A percentile compares a stretch with the other conserved stretches of the same genome.
These are phyloP conservation scores for Fusarium aywerte DNA, from an alignment of 2,329 filamentous ascomycete species.

Conservation along the genomic window DNA sequence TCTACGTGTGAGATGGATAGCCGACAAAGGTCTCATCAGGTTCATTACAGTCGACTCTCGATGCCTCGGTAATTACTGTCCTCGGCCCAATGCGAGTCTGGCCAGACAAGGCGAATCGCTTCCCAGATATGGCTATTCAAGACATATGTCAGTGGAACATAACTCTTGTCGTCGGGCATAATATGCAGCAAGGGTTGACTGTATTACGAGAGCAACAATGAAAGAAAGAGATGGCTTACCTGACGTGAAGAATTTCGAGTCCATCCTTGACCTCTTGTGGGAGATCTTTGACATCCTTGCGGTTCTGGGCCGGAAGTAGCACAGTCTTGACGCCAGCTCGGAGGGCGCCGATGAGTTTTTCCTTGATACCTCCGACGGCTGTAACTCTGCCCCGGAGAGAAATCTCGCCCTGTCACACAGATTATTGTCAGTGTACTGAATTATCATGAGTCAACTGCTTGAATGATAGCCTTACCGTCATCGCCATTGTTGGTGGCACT, in stretches of 20 bases:
- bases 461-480: slow-evolving; percentile 74
- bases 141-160: slow-evolving; percentile 48
- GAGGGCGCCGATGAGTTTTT: slow-evolving; percentile 95
- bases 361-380: slow-evolving; percentile 96
- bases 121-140: slow-evolving; percentile 86
- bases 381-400: slow-evolving; percentile 89
- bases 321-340: slow-evolving; percentile 96
- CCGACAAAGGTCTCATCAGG: not conserved
- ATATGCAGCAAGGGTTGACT: slow-evolving; percentile 28
- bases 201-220: slow-evolving; percentile 30
- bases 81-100: slow-evolving; percentile 84
- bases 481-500: slow-evolving; percentile 91
- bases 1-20: slow-evolving; percentile 6
- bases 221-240: slow-evolving; percentile 70
- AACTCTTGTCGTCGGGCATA: slow-evolving; percentile 31
- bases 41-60: slow-evolving; percentile 78
- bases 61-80: slow-evolving; percentile 74
- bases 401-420: slow-evolving; percentile 66
- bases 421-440: slow-evolving; percentile 41
- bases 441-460: slow-evolving; percentile 36
- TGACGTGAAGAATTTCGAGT: slow-evolving; percentile 88
- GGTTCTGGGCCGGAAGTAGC: slow-evolving; percentile 85
- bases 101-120: slow-evolving; percentile 90
- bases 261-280: slow-evolving; percentile 89
- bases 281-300: slow-evolving; percentile 91